phyloP scores from a whole-genome alignment of 2,329 filamentous ascomycete species.

The Xylaria sp. region DNA sequence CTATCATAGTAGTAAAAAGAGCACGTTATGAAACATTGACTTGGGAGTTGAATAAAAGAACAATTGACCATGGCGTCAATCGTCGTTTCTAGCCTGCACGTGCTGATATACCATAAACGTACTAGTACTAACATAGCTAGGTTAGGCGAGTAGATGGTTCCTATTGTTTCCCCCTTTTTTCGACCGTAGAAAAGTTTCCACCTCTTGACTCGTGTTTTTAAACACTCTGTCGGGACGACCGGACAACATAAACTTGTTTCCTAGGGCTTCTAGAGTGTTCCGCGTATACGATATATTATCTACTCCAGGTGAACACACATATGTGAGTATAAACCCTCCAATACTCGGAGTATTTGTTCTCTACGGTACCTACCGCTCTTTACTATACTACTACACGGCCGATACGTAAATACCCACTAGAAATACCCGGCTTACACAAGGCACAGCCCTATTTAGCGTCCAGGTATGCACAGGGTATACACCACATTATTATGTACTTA shows the following conservation, averaged over 20 bases:
- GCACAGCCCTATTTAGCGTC: conserved; percentile 15
- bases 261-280: not conserved
- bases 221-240: conserved; percentile 8
- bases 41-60: not conserved
- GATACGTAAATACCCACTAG: not conserved
- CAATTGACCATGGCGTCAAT: not conserved
- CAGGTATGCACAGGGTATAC: not conserved
- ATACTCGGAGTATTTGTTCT: conserved; percentile 3
- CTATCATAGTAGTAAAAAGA: too few species aligned
- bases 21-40: too few species aligned
- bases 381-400: too few species aligned
- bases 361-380: conserved; percentile 2
- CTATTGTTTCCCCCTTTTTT: conserved; percentile 11
- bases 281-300: not conserved
- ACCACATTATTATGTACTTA: not conserved
- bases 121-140: not conserved
- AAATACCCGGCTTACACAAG: conserved; percentile 1
- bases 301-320: not conserved
- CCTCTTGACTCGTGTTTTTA: conserved; percentile 29
- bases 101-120: conserved; percentile 28
- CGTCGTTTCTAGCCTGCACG: conserved; percentile 18
- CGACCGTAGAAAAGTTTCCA: conserved; percentile 22
- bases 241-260: conserved; percentile 3
- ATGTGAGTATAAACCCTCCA: not conserved
- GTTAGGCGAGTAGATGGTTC: not conserved